A percentile compares a stretch with the other conserved stretches of the same genome.
Conservation (phyloP, 768 basidiomycete genomes). For the Chalciporus sphaerocephalus region DNA sequence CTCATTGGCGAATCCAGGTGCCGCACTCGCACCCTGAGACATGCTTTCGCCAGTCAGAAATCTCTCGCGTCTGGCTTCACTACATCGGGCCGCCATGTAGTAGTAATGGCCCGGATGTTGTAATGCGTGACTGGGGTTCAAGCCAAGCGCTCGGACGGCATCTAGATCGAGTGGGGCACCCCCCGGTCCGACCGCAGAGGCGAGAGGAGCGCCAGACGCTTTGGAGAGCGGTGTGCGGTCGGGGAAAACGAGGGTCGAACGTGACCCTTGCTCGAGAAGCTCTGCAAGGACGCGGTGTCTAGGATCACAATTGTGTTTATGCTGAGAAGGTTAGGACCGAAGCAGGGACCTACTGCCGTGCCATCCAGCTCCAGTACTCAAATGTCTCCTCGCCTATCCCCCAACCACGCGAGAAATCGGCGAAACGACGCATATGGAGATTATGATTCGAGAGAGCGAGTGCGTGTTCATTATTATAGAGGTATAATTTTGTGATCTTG, state of each 20-base stretch:
- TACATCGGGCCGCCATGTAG: conserved; percentile 84
- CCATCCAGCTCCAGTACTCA: conserved; percentile 97
- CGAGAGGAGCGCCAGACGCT: conserved; percentile 25
- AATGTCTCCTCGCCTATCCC: conserved; percentile 95
- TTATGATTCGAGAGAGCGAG: conserved; percentile 80
- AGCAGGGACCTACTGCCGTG: conserved; percentile 65
- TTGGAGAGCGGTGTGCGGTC: conserved; percentile 44
- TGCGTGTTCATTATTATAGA: conserved; percentile 85
- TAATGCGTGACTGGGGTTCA: conserved; percentile 77
- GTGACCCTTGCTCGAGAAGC: conserved; percentile 77
- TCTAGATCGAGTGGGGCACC: conserved; percentile 46
- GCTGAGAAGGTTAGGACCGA: neutral
- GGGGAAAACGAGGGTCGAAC: conserved; percentile 59
- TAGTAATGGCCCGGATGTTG: conserved; percentile 88
- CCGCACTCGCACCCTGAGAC: conserved; percentile 35
- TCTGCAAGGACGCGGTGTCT: conserved; percentile 91
- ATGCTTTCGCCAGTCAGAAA: conserved; percentile 53
- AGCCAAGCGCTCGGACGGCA: conserved; percentile 54
- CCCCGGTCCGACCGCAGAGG: conserved; percentile 14
- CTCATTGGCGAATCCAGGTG: conserved; percentile 83
- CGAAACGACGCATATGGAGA: conserved; percentile 78
- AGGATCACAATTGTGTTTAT: neutral
- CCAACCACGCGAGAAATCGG: conserved; percentile 87
- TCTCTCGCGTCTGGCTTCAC: conserved; percentile 66
- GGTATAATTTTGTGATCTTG: conserved; percentile 88